These are phyloP conservation scores for Saraca asoca DNA, from an alignment of 331 rosid species.

Conservation along the genomic window DNA sequence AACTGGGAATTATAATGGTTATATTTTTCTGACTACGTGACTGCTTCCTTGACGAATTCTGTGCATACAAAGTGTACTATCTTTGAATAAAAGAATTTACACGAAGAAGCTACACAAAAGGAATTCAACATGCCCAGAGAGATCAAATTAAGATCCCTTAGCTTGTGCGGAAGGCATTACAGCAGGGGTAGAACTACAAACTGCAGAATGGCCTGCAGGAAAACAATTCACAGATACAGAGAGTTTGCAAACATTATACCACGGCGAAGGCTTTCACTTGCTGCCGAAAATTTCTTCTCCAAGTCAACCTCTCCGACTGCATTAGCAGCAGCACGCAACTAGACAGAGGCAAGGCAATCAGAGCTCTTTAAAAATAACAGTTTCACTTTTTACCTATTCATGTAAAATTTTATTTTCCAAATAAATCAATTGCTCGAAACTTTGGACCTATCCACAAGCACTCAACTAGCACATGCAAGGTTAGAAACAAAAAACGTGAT, in stretches of 20 bases:
- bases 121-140: slow-evolving; percentile 28
- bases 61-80: slow-evolving; percentile 16
- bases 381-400: neutral
- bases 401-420: too few relatives aligned
- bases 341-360: slow-evolving; percentile 28
- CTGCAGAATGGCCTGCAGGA: slow-evolving; percentile 29
- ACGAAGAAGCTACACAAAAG: slow-evolving; percentile 21
- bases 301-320: slow-evolving; percentile 88
- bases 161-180: neutral
- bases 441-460: neutral
- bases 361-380: slow-evolving; percentile 1
- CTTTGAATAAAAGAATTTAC: slow-evolving; percentile 28
- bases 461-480: neutral
- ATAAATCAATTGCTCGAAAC: too few relatives aligned
- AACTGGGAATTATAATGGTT: neutral
- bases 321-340: slow-evolving; percentile 85
- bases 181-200: neutral
- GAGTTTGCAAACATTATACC: slow-evolving; percentile 99
- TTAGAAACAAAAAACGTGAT: neutral
- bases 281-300: slow-evolving; percentile 82
- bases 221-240: slow-evolving; percentile 65
- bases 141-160: slow-evolving; percentile 14
- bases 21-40: slow-evolving; percentile 9
- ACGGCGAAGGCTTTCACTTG: slow-evolving; percentile 90
- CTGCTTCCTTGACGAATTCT: slow-evolving; percentile 9